These are phyloP conservation scores for Colletotrichum sp. DNA, from an alignment of 2,329 filamentous ascomycete species.

Conservation along the genomic window DNA sequence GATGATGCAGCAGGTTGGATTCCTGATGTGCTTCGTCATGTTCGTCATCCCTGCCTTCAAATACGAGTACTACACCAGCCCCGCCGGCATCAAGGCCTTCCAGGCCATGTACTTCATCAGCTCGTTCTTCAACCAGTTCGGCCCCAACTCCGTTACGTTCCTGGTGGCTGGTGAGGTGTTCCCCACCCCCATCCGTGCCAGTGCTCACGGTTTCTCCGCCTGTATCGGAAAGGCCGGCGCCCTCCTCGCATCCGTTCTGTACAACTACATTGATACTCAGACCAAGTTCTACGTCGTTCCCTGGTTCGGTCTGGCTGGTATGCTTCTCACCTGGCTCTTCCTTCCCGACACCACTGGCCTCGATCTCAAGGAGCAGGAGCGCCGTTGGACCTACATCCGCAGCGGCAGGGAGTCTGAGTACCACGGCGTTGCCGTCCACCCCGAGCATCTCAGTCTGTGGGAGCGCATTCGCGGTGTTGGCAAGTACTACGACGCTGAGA, in stretches of 20 bases:
- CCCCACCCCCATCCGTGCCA: conserved; percentile 90
- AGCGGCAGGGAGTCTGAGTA: conserved; percentile 80
- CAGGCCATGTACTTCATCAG: conserved; percentile 98
- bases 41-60: conserved; percentile 92
- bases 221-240: conserved; percentile 89
- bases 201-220: conserved; percentile 93
- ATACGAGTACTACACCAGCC: conserved; percentile 80
- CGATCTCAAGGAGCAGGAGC: conserved; percentile 96
- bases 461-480: conserved; percentile 80
- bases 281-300: conserved; percentile 91
- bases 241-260: conserved; percentile 83
- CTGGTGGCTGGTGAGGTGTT: conserved; percentile 96
- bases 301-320: conserved; percentile 91
- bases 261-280: conserved; percentile 90
- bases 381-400: conserved; percentile 88
- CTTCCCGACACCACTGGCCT: conserved; percentile 97
- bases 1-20: conserved; percentile 94
- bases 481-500: conserved; percentile 82
- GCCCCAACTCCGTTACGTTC: conserved; percentile 96
- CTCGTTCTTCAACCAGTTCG: conserved; percentile 99
- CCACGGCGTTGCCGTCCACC: conserved; percentile 91
- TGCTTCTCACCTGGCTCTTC: conserved; percentile 82
- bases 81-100: conserved; percentile 80
- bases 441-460: conserved; percentile 86
- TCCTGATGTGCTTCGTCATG: conserved; percentile 90